Evolutionary conservation across 192 early-diverging fungal genomes (phyloP).

Genomic region (Dimargaris xerosporica): DNA sequence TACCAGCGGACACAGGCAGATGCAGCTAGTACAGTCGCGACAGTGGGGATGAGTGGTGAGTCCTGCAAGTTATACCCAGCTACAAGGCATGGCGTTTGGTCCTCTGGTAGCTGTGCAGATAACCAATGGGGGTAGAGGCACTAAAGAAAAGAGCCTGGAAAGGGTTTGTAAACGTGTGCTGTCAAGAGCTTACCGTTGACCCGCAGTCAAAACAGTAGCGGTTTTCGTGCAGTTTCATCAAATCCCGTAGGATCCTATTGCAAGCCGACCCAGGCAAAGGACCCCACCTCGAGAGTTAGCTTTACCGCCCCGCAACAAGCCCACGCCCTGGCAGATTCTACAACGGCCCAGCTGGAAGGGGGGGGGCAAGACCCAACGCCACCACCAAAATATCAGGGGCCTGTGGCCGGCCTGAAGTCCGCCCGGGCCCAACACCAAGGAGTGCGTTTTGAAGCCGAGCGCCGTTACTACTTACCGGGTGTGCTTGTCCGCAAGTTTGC

Average conservation of each 20-base stretch:
- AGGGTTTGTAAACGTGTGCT: neutral
- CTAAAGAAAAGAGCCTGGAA: too few species aligned
- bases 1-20: neutral
- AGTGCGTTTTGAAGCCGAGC: neutral
- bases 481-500: conserved; percentile 5
- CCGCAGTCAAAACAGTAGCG: conserved; percentile 13
- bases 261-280: neutral
- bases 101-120: neutral
- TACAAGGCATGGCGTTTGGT: neutral
- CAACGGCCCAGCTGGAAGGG: too few species aligned
- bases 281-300: neutral
- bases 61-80: neutral
- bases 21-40: neutral
- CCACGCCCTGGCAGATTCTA: too few species aligned
- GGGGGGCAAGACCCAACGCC: too few species aligned
- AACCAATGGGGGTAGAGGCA: neutral
- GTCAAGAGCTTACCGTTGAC: conserved; percentile 8
- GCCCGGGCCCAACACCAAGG: neutral
- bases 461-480: neutral
- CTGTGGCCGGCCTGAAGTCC: neutral
- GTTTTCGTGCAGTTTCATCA: conserved; percentile 13
- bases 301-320: neutral
- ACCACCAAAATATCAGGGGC: neutral
- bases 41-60: neutral
- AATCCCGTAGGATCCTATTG: conserved; percentile 4